Base-by-base conservation (phyloP, 345 rosid genomes). In the Rhodamnia rubescens region DNA sequence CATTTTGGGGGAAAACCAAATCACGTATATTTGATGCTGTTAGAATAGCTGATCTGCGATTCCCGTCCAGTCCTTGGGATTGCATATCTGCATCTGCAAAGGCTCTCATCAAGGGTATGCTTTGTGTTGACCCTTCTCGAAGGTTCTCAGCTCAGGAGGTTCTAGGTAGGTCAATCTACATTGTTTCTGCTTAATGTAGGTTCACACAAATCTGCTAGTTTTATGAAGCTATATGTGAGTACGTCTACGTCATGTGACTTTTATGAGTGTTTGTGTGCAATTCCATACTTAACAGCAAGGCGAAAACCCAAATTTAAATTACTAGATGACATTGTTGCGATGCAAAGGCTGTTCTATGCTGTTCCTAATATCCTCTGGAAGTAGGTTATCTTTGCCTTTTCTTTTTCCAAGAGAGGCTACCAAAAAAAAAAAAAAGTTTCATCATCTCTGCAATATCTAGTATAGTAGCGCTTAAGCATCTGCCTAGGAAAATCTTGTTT, bases 1-100 rank as follows among this genome's bases (percentile, higher is more conserved):
- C 96, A 10, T 94, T 94, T 85, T 94, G 95, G 94, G 96, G 94
- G 52, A 90, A 92, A 87, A 92, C 96, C 49, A 94, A 94, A 92
- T 92, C 94, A 74, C 88, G 87, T 32, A 94, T 94, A 87, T 94
- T 94, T 87, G 91, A 92, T 85, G 92, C 96, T 82, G 95, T 92
- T 58, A 89, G 93, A 82, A 88, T 88, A 24, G 95, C 96, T 56
- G 94, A 92, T 90, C 90, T 94, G 64, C 92, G 89, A 52, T 94
- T 94, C 88, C 95, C 95, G 2, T 90, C 93, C 11, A 82, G 89
- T 87, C 92, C 91, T 64, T 92, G 96, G 95, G 91, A 91, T 88
- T 53, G 81, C 83, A 85, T 94, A 57, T 87, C 94, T 16, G 91
- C 87, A 57, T 92, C 96, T 74, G 95, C 94, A 9, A 92, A 88